A percentile compares a stretch with the other conserved stretches of the same genome.
phyloP scores from a whole-genome alignment of 192 early-diverging fungal genomes.

The Geranomyces michiganensis region DNA sequence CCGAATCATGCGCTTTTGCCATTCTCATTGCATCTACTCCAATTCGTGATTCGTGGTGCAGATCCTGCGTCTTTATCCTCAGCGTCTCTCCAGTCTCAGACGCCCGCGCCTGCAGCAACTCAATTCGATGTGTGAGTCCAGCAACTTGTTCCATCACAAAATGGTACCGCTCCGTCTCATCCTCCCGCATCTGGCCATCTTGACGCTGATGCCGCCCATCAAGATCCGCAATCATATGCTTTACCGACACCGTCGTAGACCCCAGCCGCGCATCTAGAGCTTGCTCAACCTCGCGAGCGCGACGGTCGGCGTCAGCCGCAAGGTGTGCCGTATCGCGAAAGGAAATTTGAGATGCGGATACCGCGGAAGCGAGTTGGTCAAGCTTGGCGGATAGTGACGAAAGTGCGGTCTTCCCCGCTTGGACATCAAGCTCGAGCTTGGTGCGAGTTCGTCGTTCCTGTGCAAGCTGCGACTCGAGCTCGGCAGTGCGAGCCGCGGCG shows the following conservation, averaged over 20 bases:
- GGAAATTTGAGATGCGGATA: slow-evolving; percentile 4
- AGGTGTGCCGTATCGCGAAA: slow-evolving; percentile 19
- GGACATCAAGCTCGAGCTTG: slow-evolving; percentile 46
- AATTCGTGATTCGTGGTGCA: slow-evolving; percentile 35
- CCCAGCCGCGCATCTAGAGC: slow-evolving; percentile 25
- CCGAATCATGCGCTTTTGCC: slow-evolving; percentile 44
- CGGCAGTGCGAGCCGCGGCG: slow-evolving; percentile 24
- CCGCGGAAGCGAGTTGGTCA: slow-evolving; percentile 31
- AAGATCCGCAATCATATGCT: slow-evolving; percentile 38
- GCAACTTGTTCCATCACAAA: slow-evolving; percentile 36
- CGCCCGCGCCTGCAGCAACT: slow-evolving; percentile 27
- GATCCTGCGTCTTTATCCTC: slow-evolving; percentile 30
- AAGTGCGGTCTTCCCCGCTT: slow-evolving; percentile 35
- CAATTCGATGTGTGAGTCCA: slow-evolving; percentile 40
- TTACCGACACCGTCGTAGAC: slow-evolving; percentile 23
- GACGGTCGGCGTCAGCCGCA: slow-evolving; percentile 32
- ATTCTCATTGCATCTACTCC: slow-evolving; percentile 41
- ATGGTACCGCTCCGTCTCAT: slow-evolving; percentile 25
- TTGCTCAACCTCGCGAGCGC: slow-evolving; percentile 16
- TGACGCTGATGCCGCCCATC: slow-evolving; percentile 23
- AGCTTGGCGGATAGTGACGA: slow-evolving; percentile 42
- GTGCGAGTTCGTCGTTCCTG: slow-evolving; percentile 37
- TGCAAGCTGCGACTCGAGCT: slow-evolving; percentile 38
- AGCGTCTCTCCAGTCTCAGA: slow-evolving; percentile 38
- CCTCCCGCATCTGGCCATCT: slow-evolving; percentile 31